Evolutionary conservation across 352 stramenopile species (phyloP), one percentile per base, ranked within the genome.

Genomic region (Globisporangium radiosum): DNA sequence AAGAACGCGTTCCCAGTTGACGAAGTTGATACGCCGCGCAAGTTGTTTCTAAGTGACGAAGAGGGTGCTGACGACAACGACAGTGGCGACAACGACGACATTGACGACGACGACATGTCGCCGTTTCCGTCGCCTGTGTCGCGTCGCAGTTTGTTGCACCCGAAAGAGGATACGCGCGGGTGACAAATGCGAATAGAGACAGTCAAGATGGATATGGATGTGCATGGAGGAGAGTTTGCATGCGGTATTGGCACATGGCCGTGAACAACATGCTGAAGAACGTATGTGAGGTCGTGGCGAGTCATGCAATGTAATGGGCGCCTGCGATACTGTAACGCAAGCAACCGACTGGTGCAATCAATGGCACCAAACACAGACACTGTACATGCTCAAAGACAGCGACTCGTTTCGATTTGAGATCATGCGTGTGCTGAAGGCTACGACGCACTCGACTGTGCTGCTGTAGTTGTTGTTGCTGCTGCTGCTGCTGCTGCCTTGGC

Each of bases 1-100:
- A 61, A 61, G 54, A 91, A 81, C 57, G 61, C 73, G 55, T 67
- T 64, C 9, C 37, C 58, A 19, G 69, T 81, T 37, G 73, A 88
- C 53, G 73, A 85, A 17, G 57, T 66, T 9, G 62, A 69, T 13
- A 56, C 43, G 11, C 19, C 48, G 13, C 37, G 42, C 44, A 48
- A 60, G 48, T 42, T 57, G 53, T 66, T 66, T 9, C 17, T 66
- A 42, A 66, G 60, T 36, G 53, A 69, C 43, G 59, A 62, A 13
- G 50, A 65, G 11, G 52, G 52, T 13, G 52, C 47, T 9, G 38
- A 55, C 7, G 57, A 44, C 40, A 13, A 14, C 7, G 11, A 8
- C 7, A 13, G 40, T 8, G 11, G 7, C 7, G 40, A 8, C 7
- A 44, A 14, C 1, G 11, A 14, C 7, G 11, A 13, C 40, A 44